Conservation (phyloP, 2,329 filamentous ascomycete genomes). For the Diaporthe citrichinensis region DNA sequence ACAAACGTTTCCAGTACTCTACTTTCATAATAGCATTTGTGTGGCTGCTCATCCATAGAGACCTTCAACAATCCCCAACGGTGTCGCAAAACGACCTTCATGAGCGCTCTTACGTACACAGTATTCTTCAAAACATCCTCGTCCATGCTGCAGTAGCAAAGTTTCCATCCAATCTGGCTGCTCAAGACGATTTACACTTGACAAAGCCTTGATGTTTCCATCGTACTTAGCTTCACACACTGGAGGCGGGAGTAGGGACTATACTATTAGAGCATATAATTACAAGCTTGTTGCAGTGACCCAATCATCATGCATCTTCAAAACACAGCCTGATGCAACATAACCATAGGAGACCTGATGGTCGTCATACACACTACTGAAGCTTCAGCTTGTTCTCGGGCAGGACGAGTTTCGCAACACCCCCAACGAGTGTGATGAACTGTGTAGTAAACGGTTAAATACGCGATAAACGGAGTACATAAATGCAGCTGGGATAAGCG, state of each 20-base stretch:
- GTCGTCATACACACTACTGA: neutral
- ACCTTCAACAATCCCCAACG: neutral
- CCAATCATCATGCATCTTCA: neutral
- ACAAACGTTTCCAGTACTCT: neutral
- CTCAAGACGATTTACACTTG: neutral
- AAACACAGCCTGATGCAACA: neutral
- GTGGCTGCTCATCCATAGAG: neutral
- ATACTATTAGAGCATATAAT: neutral
- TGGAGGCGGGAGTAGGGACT: neutral
- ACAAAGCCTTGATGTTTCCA: neutral
- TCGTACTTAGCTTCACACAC: neutral
- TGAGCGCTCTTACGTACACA: neutral
- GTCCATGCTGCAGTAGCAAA: neutral
- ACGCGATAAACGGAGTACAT: neutral
- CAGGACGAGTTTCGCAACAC: slow-evolving; percentile 11
- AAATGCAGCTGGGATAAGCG: neutral
- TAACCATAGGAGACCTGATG: neutral
- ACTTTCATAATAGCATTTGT: neutral
- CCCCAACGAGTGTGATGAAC: slow-evolving; percentile 31
- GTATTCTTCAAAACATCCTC: neutral
- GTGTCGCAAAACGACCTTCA: neutral
- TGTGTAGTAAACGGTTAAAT: neutral
- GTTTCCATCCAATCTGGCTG: neutral
- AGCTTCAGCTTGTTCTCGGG: slow-evolving; percentile 18
- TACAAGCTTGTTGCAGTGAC: neutral